Evolutionary conservation across 164 flowering plant species (phyloP).

Genomic region (Aristolochia fimbriata): DNA sequence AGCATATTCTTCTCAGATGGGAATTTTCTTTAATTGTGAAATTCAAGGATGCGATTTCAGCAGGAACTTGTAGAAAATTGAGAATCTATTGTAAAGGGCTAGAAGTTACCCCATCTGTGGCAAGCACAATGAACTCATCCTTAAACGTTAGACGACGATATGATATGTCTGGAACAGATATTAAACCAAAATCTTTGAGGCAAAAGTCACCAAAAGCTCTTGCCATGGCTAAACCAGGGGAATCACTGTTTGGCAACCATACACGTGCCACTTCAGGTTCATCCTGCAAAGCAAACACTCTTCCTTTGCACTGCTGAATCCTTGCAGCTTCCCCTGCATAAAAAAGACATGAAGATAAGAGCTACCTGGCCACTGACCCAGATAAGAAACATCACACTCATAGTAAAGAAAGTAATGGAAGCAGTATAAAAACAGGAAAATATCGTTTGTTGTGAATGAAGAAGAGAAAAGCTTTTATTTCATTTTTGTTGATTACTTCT

Average conservation of each 20-base stretch:
- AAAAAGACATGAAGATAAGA: neutral
- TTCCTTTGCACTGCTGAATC: conserved; percentile 84
- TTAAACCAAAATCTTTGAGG: conserved; percentile 63
- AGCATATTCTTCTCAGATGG: neutral
- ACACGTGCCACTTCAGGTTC: conserved; percentile 94
- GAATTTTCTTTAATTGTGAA: neutral
- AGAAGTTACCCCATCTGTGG: conserved; percentile 62
- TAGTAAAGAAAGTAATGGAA: too few relatives aligned
- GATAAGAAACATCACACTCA: neutral
- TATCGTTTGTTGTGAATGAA: too few relatives aligned
- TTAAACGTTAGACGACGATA: conserved; percentile 39
- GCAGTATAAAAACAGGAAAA: too few relatives aligned
- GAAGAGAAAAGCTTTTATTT: too few relatives aligned
- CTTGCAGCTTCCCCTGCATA: conserved; percentile 87
- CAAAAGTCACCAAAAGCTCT: conserved; percentile 80
- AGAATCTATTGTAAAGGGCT: neutral
- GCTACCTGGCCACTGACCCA: neutral
- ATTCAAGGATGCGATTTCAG: neutral
- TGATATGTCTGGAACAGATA: conserved; percentile 56
- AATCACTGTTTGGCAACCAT: conserved; percentile 76
- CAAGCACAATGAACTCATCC: conserved; percentile 57
- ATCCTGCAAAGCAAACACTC: conserved; percentile 95
- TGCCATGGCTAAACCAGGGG: conserved; percentile 81
- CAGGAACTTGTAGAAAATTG: too few relatives aligned
- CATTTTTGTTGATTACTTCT: too few relatives aligned